A percentile compares a stretch with the other conserved stretches of the same genome.
Evolutionary conservation across 768 basidiomycete species (phyloP).

Genomic region (Amanita rubescens): DNA sequence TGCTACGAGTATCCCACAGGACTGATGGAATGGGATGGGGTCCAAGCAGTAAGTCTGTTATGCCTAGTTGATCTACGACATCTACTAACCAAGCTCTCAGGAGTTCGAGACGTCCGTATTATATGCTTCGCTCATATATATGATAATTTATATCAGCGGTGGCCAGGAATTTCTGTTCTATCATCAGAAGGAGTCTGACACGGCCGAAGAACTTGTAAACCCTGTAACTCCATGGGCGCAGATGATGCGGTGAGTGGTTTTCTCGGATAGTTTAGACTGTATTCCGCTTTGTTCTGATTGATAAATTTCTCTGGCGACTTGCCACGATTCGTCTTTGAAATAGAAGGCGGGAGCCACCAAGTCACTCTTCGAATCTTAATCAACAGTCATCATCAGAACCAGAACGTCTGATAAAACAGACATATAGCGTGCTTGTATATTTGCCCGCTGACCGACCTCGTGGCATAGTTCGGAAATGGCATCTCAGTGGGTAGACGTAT

Average conservation of each 20-base stretch:
- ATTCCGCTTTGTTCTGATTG: neutral
- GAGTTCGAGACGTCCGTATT: slow-evolving; percentile 44
- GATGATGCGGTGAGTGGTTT: slow-evolving; percentile 51
- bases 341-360: slow-evolving; percentile 16
- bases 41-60: slow-evolving; percentile 59
- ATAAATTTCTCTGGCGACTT: slow-evolving; percentile 4
- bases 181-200: slow-evolving; percentile 69
- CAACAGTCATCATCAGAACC: slow-evolving; percentile 38
- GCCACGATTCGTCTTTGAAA: slow-evolving; percentile 14
- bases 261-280: neutral
- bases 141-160: neutral
- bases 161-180: slow-evolving; percentile 76
- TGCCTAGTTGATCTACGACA: neutral
- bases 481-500: slow-evolving; percentile 52
- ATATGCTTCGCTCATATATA: neutral
- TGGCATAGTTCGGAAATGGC: slow-evolving; percentile 67
- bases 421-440: slow-evolving; percentile 73
- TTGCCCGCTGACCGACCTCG: slow-evolving; percentile 45
- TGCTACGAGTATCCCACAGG: slow-evolving; percentile 19
- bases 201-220: slow-evolving; percentile 44
- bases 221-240: slow-evolving; percentile 70
- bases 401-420: slow-evolving; percentile 73
- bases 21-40: slow-evolving; percentile 76
- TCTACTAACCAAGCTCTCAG: slow-evolving; percentile 19
- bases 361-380: slow-evolving; percentile 26